Evolutionary conservation across 345 rosid species (phyloP), one percentile per base, ranked within the genome.

Genomic region (Euclidium syriacum): DNA sequence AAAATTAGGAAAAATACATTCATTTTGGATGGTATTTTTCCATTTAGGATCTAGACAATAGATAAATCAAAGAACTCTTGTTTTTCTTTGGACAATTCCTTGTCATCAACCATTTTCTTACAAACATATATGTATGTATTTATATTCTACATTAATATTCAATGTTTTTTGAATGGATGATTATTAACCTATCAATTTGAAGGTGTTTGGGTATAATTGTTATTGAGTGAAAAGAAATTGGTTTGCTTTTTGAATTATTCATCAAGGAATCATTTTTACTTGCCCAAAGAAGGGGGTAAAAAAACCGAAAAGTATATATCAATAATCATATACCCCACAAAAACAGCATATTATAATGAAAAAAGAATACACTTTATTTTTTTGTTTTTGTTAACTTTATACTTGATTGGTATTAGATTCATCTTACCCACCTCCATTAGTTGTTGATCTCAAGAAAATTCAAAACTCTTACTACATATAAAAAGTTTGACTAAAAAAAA

Each of bases 331-430:
- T 71, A 71, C 64, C 70, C 75, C 75, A 71, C 75, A 71, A 56
- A 36, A 29, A 62, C 44, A 70, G 74, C 63, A 70, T 54, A 62
- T 61, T 68, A 35, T 60, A 26, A 53, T 61, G 61, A 44, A 17
- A 44, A 29, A 70, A 62, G 64, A 54, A 70, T 62, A 70, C 63
- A 70, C 74, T 63, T 70, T 62, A 44, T 27, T 70, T 62, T 24
- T 54, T 36, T n/a, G n/a, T n/a, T 47, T 49, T 70, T 62, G 3
- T 20, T 33, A 62, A 38, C 74, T 62, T 70, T 62, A 62, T 70
- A 62, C 69, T 70, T 70, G 69, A 70, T 70, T 70, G 74, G 74
- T 55, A 70, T 70, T 54, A 70, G 74, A 70, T 70, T 70, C 58
- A 70, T 54, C 74, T 62, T 63, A 62, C 69, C 74, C 69, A 70